Base-by-base conservation (phyloP, 345 rosid species). In the Conringia planisiliqua region DNA sequence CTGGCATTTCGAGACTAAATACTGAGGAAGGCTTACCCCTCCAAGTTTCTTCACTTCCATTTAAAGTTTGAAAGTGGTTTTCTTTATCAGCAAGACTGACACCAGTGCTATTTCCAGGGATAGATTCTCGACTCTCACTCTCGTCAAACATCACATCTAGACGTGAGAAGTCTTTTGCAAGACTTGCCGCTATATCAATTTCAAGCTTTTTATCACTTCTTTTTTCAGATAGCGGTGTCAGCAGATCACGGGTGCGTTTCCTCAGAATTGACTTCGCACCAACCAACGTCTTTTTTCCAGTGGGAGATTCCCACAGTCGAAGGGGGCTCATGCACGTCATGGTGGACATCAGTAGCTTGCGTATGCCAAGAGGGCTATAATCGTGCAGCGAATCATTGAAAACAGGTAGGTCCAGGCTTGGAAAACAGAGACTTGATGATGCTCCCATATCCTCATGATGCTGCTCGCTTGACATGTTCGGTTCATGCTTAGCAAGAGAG, bases 311-410 rank as follows among this genome's bases (percentile, higher is more conserved):
- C 99, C 97, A 90, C 64, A 92, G 80, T 77, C 91, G 82, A 81
- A 92, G 87, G 48, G 99, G 99, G 70, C 93, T 87, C 68, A 92
- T 83, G 82, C 97, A 88, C 81, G 87, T 83, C 88, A 85, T 83
- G 74, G 94, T 87, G 61, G 96, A 87, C 91, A 92, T 84, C 90
- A 89, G 89, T 69, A 95, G 79, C 82, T 95, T 97, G 60, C 99
- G 97, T 67, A 95, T 89, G 29, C 99, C 99, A 35, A 95, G 92
- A 52, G 99, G 99, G 70, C 99, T 95, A 61, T 87, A 95, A 74
- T 95, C 99, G 71, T 88, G 97, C 75, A 85, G 89, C 74, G 74
- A 78, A 66, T 92, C 98, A 60, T 90, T 90, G 79, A 92, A 85
- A 75, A 88, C 90, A 5, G 99, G 98, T 69, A 95, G 58, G 68